Base-by-base conservation (phyloP, 331 rosid species). In the Rhamnella rubrinervis region DNA sequence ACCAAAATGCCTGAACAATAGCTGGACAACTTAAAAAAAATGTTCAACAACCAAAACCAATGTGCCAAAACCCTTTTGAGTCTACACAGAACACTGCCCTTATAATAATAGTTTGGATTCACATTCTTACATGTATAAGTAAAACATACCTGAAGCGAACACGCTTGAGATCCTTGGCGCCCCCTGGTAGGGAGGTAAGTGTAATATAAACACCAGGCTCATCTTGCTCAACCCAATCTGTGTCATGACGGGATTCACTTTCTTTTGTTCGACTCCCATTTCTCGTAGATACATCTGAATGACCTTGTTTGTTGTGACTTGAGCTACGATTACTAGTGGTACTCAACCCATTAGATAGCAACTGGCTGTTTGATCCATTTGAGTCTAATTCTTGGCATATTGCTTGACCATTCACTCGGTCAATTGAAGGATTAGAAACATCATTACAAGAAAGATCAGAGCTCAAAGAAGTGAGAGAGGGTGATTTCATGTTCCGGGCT, bases 161-260 rank as follows among this genome's bases (percentile, higher is more conserved):
- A 77, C 98, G 90, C 81, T 95, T 95, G 55, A 95, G 93, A 83
- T 87, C 97, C 81, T 81, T 89, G 73, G 69, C 86, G 65, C 96
- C 98, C 70, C 96, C 98, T 17, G 95, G 95, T 50, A 89, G 88
- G 81, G 97, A 83, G 64, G 96, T 84, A 63, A 95, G 97, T 40
- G 98, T 91, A 68, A 95, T 95, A 77, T 87, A 95, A 51, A 95
- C 98, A 67, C 98, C 98, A 31, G 98, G 85, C 79, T 95, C 97
- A 66, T 87, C 97, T 81, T 95, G 98, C 86, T 91, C 96, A 19
- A 91, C 95, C 96, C 97, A 85, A 85, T 95, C 98, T 37, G 78
- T 74, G 63, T 90, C 98, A 51, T 69, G 78, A 49, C 81, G 85
- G 71, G 96, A 78, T 73, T 95, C 98, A 63, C 74, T 72, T 60